phyloP scores from a whole-genome alignment of 192 early-diverging fungal species.

The Coemansia sp. region DNA sequence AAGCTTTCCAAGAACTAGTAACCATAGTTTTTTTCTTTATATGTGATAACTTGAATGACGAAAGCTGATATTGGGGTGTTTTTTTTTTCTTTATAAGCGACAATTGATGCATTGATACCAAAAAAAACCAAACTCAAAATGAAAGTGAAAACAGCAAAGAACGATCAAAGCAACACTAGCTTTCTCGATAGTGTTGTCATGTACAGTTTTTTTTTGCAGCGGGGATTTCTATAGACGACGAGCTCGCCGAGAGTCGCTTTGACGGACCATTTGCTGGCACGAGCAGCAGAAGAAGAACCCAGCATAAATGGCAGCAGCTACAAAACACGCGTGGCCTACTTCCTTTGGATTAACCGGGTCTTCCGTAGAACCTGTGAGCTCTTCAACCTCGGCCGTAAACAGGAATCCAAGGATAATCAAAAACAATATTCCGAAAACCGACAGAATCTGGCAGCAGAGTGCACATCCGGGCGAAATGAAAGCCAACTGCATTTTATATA shows the following conservation, averaged over 20 bases:
- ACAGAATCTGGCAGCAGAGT: constrained; percentile 53
- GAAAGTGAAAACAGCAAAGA: too few species aligned
- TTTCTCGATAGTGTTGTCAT: background rate
- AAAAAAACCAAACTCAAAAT: too few species aligned
- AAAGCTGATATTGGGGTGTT: too few species aligned
- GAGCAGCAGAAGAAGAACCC: constrained; percentile 55
- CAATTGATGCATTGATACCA: too few species aligned
- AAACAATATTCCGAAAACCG: constrained; percentile 54
- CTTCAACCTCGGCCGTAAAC: constrained; percentile 53
- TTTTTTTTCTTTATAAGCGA: too few species aligned
- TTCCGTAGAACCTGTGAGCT: constrained; percentile 52
- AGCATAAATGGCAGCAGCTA: constrained; percentile 51
- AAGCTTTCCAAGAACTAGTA: constrained; percentile 56
- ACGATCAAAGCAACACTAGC: background rate
- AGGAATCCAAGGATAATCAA: constrained; percentile 50
- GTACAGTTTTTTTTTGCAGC: background rate
- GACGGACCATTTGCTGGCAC: constrained; percentile 51
- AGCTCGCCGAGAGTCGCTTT: constrained; percentile 42
- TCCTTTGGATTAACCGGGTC: constrained; percentile 57
- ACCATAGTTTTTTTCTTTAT: background rate
- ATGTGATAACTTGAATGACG: too few species aligned
- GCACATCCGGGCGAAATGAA: constrained; percentile 57
- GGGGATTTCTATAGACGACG: constrained; percentile 24
- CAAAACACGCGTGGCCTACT: constrained; percentile 53
- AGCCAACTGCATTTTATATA: constrained; percentile 48